Percentiles rank a stretch among this genome's conserved stretches.
These are phyloP conservation scores for Lasiodiplodia theobromae DNA, from an alignment of 2,329 filamentous ascomycete species.

Conservation along the genomic window DNA sequence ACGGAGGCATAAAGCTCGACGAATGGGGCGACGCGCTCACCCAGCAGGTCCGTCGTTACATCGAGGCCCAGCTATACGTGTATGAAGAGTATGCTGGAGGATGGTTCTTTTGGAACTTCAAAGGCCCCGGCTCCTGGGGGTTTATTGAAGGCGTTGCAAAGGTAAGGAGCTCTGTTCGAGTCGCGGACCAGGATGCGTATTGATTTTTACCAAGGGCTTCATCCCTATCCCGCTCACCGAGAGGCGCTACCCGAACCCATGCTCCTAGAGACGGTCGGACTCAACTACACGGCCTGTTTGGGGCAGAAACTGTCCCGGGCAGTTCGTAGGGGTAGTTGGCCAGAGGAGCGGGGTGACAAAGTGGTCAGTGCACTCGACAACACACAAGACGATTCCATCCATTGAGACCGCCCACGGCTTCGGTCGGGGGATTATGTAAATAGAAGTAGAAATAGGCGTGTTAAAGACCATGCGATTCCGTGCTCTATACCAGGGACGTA, in stretches of 20 bases:
- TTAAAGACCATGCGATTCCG: not conserved
- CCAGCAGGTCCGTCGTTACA: conserved; percentile 47
- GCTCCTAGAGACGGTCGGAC: not conserved
- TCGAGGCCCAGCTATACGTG: conserved; percentile 55
- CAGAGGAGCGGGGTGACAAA: not conserved
- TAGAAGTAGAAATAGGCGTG: not conserved
- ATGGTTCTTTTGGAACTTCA: conserved; percentile 55
- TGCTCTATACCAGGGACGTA: not conserved
- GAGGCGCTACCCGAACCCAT: conserved; percentile 19
- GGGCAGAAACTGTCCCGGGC: not conserved
- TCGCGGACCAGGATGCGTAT: not conserved
- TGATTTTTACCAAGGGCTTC: conserved; percentile 17
- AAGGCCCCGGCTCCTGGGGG: conserved; percentile 52
- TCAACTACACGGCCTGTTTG: not conserved
- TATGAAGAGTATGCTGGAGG: conserved; percentile 51
- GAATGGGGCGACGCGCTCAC: conserved; percentile 46
- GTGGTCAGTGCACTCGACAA: not conserved
- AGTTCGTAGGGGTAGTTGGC: not conserved
- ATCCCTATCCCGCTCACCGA: conserved; percentile 18
- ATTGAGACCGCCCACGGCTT: not conserved
- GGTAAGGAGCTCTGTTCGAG: conserved; percentile 34
- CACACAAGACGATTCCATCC: not conserved
- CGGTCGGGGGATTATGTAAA: not conserved
- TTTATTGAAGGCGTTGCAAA: conserved; percentile 49
- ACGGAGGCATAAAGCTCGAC: conserved; percentile 40